Base-by-base conservation (phyloP, 1,139 yeast genomes). In the Hyphopichia fennica region DNA sequence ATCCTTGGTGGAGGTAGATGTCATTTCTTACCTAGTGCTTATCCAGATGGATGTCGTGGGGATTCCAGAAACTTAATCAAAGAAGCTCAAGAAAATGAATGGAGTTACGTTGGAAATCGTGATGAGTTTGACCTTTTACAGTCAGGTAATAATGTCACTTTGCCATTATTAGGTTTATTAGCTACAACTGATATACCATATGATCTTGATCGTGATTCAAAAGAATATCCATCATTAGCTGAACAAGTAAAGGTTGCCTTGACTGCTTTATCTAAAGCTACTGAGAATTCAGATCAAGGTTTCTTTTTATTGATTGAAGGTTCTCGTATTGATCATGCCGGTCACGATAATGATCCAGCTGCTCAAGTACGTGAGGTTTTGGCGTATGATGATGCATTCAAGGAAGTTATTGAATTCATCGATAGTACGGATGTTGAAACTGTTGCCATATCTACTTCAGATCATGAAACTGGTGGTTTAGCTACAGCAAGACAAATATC, bases 391-490 rank as follows among this genome's bases (percentile, higher is more conserved):
- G 81, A 76, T 42, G 89, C 95, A 3, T 86, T 85, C 62, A 61
- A 75, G 49, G 83, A 85, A 7, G 95, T 84, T 3, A 59, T 78
- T 40, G 79, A 85, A 35, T 87, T 79, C 58, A 87, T 85, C 32
- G 78, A 83, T 47, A 54, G 71, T 6, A 58, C 84, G 4, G 85
- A 83, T 38, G 79, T 76, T 15, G 95, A 87, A 48, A 88, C 96
- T 0, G 72, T 85, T 38, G 76, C 87, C 31, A 67, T 89, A 36
- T 79, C 90, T 20, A 87, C 96, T 3, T 84, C 93, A 20, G 96
- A 89, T 60, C 96, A 89, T 63, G 96, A 89, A 60, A 89, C 96
- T 34, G 96, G 96, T 48, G 96, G 96, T 2, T 70, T 89, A 39
- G 71, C 68, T 22, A 75, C 86, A 38, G 88, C 95, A 1, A 79